phyloP scores from a whole-genome alignment of 108 stramenopile genomes.

The Skeletonema marinoi region DNA sequence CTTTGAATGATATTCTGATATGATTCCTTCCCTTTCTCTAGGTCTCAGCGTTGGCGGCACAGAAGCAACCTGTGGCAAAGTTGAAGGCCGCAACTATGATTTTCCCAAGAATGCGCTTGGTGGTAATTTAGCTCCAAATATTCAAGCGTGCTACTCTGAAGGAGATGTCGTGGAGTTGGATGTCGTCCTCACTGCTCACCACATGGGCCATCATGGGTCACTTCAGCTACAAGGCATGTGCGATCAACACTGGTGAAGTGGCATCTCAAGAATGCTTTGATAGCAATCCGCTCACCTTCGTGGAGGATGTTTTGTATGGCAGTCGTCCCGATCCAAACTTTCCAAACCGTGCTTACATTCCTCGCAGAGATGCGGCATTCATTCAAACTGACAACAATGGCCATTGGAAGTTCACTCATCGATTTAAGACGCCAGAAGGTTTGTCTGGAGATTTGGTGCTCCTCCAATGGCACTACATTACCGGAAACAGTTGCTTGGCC shows the following conservation, averaged over 20 bases:
- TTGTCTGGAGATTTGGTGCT: conserved; percentile 1
- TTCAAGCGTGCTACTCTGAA: conserved; percentile 27
- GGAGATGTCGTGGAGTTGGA: conserved; percentile 33
- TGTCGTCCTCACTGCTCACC: conserved; percentile 45
- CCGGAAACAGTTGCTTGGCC: conserved; percentile 30
- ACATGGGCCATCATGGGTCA: conserved; percentile 53
- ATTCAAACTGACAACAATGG: background rate
- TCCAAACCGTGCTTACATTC: conserved; percentile 47
- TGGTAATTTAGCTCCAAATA: conserved; percentile 24
- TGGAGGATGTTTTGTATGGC: conserved; percentile 37
- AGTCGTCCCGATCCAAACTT: conserved; percentile 31
- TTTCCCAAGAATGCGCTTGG: conserved; percentile 12
- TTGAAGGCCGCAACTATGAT: conserved; percentile 1
- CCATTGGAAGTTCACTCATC: background rate
- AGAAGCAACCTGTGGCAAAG: background rate
- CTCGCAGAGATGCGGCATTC: background rate
- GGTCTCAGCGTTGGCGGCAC: conserved; percentile 4
- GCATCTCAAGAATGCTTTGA: conserved; percentile 58
- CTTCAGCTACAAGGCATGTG: conserved; percentile 44
- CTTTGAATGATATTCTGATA: too few relatives aligned
- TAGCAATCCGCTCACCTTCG: conserved; percentile 36
- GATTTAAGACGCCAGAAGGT: background rate
- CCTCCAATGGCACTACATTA: conserved; percentile 37
- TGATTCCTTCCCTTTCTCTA: background rate
- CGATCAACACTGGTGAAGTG: conserved; percentile 18